Base-by-base conservation (phyloP, 2,329 filamentous ascomycete genomes). In the Corinectria fuckeliana region DNA sequence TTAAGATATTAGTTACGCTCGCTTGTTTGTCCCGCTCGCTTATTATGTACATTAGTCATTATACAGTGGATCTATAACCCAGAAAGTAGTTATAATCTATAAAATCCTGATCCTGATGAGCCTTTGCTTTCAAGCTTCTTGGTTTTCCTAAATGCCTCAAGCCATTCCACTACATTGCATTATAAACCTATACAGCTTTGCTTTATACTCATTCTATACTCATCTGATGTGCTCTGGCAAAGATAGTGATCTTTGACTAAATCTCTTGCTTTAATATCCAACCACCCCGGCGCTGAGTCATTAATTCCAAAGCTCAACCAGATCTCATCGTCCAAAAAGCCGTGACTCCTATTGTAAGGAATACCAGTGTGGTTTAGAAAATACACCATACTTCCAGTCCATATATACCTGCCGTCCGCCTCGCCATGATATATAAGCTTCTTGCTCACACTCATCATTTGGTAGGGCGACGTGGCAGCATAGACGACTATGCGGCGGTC, bases 321-420 rank as follows among this genome's bases (percentile, higher is more conserved):
- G 41, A 67, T 52, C 56, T 67, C 65, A 39, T 67, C 65, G 25
- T 66, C 57, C 3, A 67, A 45, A 44, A 25, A 67, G 2, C 65
- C 65, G 41, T 67, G 65, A 8, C 61, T 67, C 9, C 60, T 21
- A 38, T 56, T 51, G 28, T 58, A 50, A 11, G 60, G 57, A 3
- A 59, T 64, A 6, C 30, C 4, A 7, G 60, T 61, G 5, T 62
- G 51, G 14, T 66, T 56, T 3, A 50, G 56, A n/a, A 62, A 54
- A 14, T 64, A 67, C 6, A 67, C 65, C 65, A 67, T 67, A 57
- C 65, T 67, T 14, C 65, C 65, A 2, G 65, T 67, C 65, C 65
- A 67, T 2, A 64, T 68, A 25, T 67, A 67, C 20, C 51, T 68
- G 50, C 56, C 62, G 14, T 67, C 63, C 5, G 54, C 65, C 53